Evolutionary conservation across 1,284 basidiomycete genomes (phyloP), one percentile per base, ranked within the genome.

Genomic region (Pyrrhoderma noxium): DNA sequence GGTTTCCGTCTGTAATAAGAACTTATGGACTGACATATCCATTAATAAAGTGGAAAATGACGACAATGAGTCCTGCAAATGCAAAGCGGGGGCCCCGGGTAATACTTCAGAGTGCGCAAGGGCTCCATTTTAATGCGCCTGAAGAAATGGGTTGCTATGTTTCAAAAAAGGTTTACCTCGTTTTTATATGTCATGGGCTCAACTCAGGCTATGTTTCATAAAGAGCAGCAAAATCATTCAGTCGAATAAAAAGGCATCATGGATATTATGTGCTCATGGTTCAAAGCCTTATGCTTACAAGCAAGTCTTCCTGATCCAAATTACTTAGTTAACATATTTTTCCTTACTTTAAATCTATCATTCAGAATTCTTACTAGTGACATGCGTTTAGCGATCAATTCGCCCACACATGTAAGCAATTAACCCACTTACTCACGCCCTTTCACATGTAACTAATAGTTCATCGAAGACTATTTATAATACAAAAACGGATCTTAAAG

Each of bases 201-300:
- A 18, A 31, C 19, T 35, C 3, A 16, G 14, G 7, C 1, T 42
- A 3, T 19, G n/a, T 23, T 42, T 14, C n/a, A 21, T 2, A 13
- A 22, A 53, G 52, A 49, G 44, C 21, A 43, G 41, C 13, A 53
- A 49, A 37, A 41, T 53, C 37, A 38, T 49, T 19, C 52, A 49
- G 27, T 37, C 52, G 14, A 49, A 21, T 14, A 49, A 39, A 18
- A 53, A 49, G 18, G 37, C 25, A 18, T 25, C 52, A 3, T 53
- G 52, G 52, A 45, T 36, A 14, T 47, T 53, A 34, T 42, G 45
- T 14, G 47, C 47, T 8, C 41, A 49, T 35, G 23, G 37, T 22
- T 39, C 18, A n/a, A 53, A 49, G 36, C 52, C 52, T 7, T 53
- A 49, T 18, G 39, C 52, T 9, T 53, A 49, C 34, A 53, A 53